phyloP scores from a whole-genome alignment of 345 rosid genomes.

The Cardamine chenopodiifolia region DNA sequence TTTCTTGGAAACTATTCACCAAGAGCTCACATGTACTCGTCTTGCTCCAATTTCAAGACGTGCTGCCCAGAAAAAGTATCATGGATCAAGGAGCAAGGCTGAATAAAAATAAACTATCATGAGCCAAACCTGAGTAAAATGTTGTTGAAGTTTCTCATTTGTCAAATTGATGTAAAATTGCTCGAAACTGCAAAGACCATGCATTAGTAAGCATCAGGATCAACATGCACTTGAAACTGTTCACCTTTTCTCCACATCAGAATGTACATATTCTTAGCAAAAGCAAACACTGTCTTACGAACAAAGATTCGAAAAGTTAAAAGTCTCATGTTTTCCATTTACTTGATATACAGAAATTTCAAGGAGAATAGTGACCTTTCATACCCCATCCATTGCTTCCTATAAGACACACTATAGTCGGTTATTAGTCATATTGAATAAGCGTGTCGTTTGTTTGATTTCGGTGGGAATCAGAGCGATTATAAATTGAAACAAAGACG shows the following conservation, averaged over 20 bases:
- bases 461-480: neutral
- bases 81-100: slow-evolving; percentile 32
- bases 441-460: no score
- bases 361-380: neutral
- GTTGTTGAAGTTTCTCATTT: slow-evolving; percentile 98
- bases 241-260: slow-evolving; percentile 17
- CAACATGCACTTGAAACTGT: neutral
- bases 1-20: no score
- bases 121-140: slow-evolving; percentile 84
- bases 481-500: no score
- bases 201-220: slow-evolving; percentile 37
- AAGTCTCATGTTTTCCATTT: slow-evolving; percentile 1
- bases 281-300: neutral
- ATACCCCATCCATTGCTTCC: slow-evolving; percentile 6
- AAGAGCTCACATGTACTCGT: no score
- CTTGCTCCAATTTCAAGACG: slow-evolving; percentile 99
- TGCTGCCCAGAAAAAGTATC: slow-evolving; percentile 61
- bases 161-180: slow-evolving; percentile 99
- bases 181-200: slow-evolving; percentile 76
- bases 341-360: neutral
- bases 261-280: neutral
- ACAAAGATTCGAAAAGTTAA: neutral
- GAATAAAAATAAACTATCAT: slow-evolving; percentile 33
- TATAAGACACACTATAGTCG: no score
- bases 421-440: no score